Conservation (phyloP, 805 yeast genomes). For the Spathaspora girioi region DNA sequence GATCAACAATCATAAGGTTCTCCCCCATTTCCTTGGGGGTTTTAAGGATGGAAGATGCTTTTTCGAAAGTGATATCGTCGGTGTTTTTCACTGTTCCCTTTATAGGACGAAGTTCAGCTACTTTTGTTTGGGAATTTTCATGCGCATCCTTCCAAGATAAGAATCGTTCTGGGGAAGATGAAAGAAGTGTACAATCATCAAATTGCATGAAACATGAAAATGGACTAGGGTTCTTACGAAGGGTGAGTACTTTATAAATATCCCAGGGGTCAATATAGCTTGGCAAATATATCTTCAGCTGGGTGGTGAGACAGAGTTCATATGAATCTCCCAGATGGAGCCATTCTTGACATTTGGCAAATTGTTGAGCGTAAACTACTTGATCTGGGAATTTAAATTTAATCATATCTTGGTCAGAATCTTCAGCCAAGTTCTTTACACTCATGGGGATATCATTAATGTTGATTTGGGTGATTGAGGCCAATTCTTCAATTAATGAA, state of each 20-base stretch:
- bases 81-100: constrained; percentile 89
- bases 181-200: constrained; percentile 59
- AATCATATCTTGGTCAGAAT: constrained; percentile 21
- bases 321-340: constrained; percentile 84
- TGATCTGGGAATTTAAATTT: constrained; percentile 49
- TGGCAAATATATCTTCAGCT: constrained; percentile 57
- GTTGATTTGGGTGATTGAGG: constrained; percentile 10
- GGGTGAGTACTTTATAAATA: constrained; percentile 67
- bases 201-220: constrained; percentile 79
- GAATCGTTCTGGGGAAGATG: constrained; percentile 95
- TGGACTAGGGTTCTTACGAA: constrained; percentile 81
- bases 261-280: constrained; percentile 61
- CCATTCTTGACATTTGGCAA: constrained; percentile 60
- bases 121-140: constrained; percentile 17
- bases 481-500: constrained; percentile 7
- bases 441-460: constrained; percentile 17
- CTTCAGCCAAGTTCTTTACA: constrained; percentile 18
- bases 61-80: constrained; percentile 46
- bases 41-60: constrained; percentile 62
- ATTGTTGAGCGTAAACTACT: constrained; percentile 50
- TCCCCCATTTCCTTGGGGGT: constrained; percentile 95
- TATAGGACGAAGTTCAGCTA: constrained; percentile 86
- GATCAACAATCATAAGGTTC: constrained; percentile 93
- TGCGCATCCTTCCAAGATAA: constrained; percentile 60
- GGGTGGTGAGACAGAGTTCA: constrained; percentile 86